Evolutionary conservation across 495 filamentous ascomycete genomes (phyloP), one percentile per base, ranked within the genome.

Genomic region (Penicillium chermesinum): DNA sequence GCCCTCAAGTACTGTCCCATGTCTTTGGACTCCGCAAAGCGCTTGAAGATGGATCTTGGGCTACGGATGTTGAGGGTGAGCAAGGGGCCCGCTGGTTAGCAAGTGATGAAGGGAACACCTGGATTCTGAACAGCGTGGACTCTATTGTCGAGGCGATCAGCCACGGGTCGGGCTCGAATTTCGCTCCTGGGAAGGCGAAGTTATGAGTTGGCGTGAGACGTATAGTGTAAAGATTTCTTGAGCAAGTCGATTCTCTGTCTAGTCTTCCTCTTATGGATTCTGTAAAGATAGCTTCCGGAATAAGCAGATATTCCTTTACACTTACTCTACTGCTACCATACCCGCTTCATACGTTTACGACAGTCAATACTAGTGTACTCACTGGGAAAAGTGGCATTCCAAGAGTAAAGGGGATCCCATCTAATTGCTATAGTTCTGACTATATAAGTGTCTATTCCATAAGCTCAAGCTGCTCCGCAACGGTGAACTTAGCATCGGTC

Each of bases 401-500:
- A n/a, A n/a, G n/a, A n/a, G n/a, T n/a, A n/a, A n/a, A n/a, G n/a
- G n/a, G n/a, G n/a, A n/a, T n/a, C n/a, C n/a, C n/a, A n/a, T n/a
- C n/a, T n/a, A n/a, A 12, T 15, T 40, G 16, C 16, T 12, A 16
- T 19, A 16, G 4, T 40, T 30, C 25, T 30, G 25, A 10, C 25
- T 10, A 30, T 10, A 30, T 30, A 10, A 30, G 10, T 4, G 10
- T 30, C 4, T 30, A 30, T 10, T 86, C 70, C 89, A 95, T 95
- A 2, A 81, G 73, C 69, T 82, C 83, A 49, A 95, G 63, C 17
- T 84, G 73, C 13, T 84, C 75, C 0, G 86, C 80, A 25, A 95
- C 81, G 15, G 61, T 69, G 66, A 95, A 95, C 21, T 81, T 79
- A 1, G 90, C 89, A 45, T 82, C 88, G 0, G 90, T 96, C 79